These are phyloP conservation scores for Candida manassasensis DNA, from an alignment of 805 yeast species.

Conservation along the genomic window DNA sequence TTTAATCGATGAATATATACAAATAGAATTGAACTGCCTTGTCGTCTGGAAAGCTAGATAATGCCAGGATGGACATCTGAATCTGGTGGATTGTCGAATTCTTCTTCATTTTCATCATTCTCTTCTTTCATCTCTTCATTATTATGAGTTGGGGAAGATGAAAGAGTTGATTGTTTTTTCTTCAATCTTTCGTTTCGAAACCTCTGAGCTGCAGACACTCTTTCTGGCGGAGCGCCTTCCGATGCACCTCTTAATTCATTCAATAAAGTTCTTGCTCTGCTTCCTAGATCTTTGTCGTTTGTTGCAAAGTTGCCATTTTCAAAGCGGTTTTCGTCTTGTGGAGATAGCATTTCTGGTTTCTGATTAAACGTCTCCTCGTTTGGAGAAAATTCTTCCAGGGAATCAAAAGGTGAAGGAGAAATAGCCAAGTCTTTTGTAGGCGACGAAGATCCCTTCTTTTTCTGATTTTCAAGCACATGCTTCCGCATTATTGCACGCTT, in stretches of 20 bases:
- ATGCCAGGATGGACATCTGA: too few relatives aligned
- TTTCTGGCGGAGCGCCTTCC: slow-evolving; percentile 15
- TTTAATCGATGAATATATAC: too few relatives aligned
- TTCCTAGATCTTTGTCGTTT: slow-evolving; percentile 39
- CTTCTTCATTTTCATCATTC: too few relatives aligned
- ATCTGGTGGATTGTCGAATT: too few relatives aligned
- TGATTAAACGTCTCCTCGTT: slow-evolving; percentile 8
- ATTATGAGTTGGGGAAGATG: too few relatives aligned
- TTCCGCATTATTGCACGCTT: slow-evolving; percentile 73
- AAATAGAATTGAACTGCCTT: too few relatives aligned
- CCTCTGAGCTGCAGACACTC: slow-evolving; percentile 37
- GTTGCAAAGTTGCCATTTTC: slow-evolving; percentile 14
- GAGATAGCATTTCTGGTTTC: slow-evolving; percentile 5
- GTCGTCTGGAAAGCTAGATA: too few relatives aligned
- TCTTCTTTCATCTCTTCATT: too few relatives aligned
- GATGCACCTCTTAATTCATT: slow-evolving; percentile 49
- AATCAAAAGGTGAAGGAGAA: background rate
- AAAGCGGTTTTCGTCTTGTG: slow-evolving; percentile 4
- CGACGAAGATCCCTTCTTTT: slow-evolving; percentile 6
- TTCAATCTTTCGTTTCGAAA: slow-evolving; percentile 38
- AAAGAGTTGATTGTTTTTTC: too few relatives aligned
- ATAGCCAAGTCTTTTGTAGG: slow-evolving; percentile 1
- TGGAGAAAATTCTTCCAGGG: slow-evolving; percentile 5
- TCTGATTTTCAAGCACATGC: slow-evolving; percentile 42
- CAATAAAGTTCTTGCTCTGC: slow-evolving; percentile 59